Percentiles rank a stretch among this genome's conserved stretches.
Conservation (phyloP, 2,329 filamentous ascomycete species). For the Aspergillus tubingensis region DNA sequence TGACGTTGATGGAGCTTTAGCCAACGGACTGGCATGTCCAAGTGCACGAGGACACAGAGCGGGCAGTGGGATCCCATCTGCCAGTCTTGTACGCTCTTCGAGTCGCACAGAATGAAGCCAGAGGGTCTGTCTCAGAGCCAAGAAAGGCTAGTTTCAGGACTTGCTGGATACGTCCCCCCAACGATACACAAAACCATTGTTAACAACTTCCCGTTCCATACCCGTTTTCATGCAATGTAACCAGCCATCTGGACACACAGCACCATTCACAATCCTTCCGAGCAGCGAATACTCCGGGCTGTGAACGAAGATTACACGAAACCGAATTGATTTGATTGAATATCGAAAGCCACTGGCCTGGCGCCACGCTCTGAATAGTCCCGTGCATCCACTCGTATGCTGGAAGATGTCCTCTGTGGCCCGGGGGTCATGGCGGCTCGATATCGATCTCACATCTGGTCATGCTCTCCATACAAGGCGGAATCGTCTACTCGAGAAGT, state of each 20-base stretch:
- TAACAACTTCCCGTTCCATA: constrained; percentile 6
- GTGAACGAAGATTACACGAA: constrained; percentile 13
- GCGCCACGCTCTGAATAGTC: neutral
- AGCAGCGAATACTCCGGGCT: neutral
- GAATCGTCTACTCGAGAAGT: neutral
- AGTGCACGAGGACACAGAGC: neutral
- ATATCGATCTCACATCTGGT: neutral
- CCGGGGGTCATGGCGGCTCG: neutral
- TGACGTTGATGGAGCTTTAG: neutral
- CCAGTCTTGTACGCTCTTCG: neutral
- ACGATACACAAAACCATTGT: constrained; percentile 12
- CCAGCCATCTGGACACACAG: constrained; percentile 16
- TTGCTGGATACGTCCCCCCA: neutral
- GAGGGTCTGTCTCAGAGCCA: neutral
- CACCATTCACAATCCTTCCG: constrained; percentile 6
- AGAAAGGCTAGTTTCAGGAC: constrained; percentile 1
- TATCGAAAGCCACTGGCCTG: neutral
- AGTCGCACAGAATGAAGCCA: constrained; percentile 3
- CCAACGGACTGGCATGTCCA: neutral
- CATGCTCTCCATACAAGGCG: neutral
- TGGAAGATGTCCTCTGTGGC: neutral
- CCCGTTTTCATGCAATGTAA: constrained; percentile 22
- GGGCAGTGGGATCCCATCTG: neutral
- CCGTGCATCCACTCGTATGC: neutral
- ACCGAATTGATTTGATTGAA: neutral